Percentiles rank a stretch among this genome's conserved stretches.
These are phyloP conservation scores for Phytophthora pistaciae DNA, from an alignment of 352 stramenopile genomes.

Conservation along the genomic window DNA sequence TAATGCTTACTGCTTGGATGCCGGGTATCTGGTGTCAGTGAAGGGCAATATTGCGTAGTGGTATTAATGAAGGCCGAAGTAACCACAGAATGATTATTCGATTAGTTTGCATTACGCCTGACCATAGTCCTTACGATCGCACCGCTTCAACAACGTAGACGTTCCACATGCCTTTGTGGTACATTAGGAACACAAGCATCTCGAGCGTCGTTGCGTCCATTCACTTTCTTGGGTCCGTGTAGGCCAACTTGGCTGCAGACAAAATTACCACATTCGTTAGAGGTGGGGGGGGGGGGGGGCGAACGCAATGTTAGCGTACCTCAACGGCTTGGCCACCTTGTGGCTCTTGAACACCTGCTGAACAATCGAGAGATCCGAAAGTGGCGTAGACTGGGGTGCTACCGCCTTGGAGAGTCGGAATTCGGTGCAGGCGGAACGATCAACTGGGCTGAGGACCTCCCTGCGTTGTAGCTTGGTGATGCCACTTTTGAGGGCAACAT, in stretches of 20 bases:
- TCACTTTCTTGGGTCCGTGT: slow-evolving; percentile 17
- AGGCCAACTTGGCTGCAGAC: slow-evolving; percentile 8
- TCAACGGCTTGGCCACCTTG: background rate
- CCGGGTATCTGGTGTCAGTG: too few species aligned
- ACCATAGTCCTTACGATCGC: too few species aligned
- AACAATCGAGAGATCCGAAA: background rate
- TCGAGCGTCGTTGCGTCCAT: slow-evolving; percentile 29
- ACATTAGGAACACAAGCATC: too few species aligned
- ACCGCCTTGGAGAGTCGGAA: background rate
- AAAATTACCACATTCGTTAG: slow-evolving; percentile 19
- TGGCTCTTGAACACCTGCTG: background rate
- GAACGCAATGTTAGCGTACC: slow-evolving; percentile 6
- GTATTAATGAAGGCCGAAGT: too few species aligned
- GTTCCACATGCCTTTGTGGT: too few species aligned
- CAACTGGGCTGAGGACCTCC: slow-evolving; percentile 4
- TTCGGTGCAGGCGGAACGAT: background rate
- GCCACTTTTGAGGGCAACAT: slow-evolving; percentile 2
- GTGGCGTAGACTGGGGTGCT: background rate
- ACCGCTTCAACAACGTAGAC: too few species aligned
- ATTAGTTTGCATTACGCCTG: too few species aligned
- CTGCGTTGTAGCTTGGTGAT: slow-evolving; percentile 15
- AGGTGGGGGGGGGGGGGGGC: slow-evolving; percentile 12
- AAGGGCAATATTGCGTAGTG: too few species aligned
- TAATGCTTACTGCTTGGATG: too few species aligned
- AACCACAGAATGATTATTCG: too few species aligned